phyloP scores from a whole-genome alignment of 306 rosid species.

The Quercus parvula region DNA sequence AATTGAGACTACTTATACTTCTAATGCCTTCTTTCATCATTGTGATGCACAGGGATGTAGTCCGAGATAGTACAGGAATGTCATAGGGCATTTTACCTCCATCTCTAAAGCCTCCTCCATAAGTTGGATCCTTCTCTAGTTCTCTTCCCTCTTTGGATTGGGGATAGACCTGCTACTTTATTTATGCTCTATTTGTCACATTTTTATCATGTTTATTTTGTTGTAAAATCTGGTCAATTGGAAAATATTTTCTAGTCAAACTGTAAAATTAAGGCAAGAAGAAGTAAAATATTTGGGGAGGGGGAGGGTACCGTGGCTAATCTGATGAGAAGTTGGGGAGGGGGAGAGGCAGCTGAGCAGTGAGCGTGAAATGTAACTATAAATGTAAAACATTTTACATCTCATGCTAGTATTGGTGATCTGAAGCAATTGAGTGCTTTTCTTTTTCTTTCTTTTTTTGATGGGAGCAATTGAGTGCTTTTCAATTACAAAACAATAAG shows the following conservation, averaged over 20 bases:
- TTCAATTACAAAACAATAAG: slow-evolving; percentile 53
- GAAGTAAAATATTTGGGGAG: no score
- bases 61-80: slow-evolving; percentile 40
- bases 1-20: background rate
- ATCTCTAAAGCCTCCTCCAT: slow-evolving; percentile 67
- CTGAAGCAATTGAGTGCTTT: slow-evolving; percentile 49
- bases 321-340: no score
- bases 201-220: background rate
- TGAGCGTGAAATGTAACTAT: no score
- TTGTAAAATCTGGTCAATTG: no score
- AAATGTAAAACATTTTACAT: no score
- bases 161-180: slow-evolving; percentile 33
- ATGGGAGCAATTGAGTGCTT: slow-evolving; percentile 31
- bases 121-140: slow-evolving; percentile 42
- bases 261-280: no score
- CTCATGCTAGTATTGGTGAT: slow-evolving; percentile 32
- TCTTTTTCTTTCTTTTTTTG: background rate
- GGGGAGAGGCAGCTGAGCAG: no score
- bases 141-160: slow-evolving; percentile 49
- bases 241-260: no score
- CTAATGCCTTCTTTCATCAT: background rate
- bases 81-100: slow-evolving; percentile 75
- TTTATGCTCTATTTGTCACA: background rate
- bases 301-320: no score
- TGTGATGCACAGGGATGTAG: slow-evolving; percentile 36